Evolutionary conservation across 768 basidiomycete species (phyloP), one percentile per base, ranked within the genome.

Genomic region (Chlorophyllum brunneum): DNA sequence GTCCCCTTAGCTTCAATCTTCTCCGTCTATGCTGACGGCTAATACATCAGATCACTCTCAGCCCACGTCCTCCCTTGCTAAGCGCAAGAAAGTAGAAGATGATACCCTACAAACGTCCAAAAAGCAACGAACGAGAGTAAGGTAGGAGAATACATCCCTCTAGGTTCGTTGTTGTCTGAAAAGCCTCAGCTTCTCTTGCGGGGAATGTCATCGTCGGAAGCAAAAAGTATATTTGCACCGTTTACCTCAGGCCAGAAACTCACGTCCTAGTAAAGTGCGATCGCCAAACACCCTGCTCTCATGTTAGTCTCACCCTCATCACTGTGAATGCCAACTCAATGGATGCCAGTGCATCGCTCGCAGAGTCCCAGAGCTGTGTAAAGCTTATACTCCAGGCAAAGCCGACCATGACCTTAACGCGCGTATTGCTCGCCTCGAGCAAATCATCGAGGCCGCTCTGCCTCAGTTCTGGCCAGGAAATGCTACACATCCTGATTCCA

Each of bases 371-470:
- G 88, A 92, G 54, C 71, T 92, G 37, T 93, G 90, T 73, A 88
- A 88, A 64, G 85, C 90, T 0, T 93, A 93, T 62, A 92, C 88
- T 5, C 91, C 90, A 8, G 90, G 90, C 51, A 92, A 92, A 64
- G 75, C 82, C 13, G 91, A 92, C 66, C 86, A 90, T 62, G 89
- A 93, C 66, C 70, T 93, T 41, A 82, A 78, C 59, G 78, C 81
- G 37, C 84, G 90, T 43, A 69, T 93, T 36, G 74, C 85, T 31
- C 78, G 90, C 52, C 73, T 93, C 16, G 90, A 93, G 63, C 84
- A 87, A 57, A 88, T 93, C 45, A 76, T 93, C 39, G 90, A 92
- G 59, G 70, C 77, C 56, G 90, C 89, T 2, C 66, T 93, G 5
- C 90, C 90, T 26, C 88, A 92, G 50, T 88, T 80, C 61, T 83